Evolutionary conservation across 495 filamentous ascomycete species (phyloP).

Genomic region (Talaromyces ruber): DNA sequence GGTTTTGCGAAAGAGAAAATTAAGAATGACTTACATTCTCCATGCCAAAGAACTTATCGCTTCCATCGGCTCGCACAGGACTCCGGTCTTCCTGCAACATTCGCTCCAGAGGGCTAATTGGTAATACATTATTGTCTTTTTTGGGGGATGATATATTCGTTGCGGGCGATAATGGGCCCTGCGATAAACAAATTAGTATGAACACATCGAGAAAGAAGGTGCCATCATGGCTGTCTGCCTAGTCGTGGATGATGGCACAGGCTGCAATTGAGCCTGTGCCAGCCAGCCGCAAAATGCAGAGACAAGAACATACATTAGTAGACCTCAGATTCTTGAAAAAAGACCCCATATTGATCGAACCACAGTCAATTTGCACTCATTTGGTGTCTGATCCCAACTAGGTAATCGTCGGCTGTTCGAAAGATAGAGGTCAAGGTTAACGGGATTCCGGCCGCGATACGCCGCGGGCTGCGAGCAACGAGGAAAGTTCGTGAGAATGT

Average conservation of each 20-base stretch:
- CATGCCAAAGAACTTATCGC: constrained; percentile 97
- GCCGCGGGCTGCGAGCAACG: background rate
- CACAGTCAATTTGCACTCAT: background rate
- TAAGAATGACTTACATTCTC: constrained; percentile 71
- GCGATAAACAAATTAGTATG: constrained; percentile 11
- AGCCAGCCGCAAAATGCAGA: constrained; percentile 4
- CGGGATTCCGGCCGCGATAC: background rate
- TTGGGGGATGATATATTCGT: constrained; percentile 42
- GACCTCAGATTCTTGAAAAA: constrained; percentile 32
- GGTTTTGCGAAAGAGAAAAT: constrained; percentile 2
- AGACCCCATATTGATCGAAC: constrained; percentile 27
- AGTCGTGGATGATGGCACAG: background rate
- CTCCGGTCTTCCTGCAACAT: constrained; percentile 72
- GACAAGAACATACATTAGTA: constrained; percentile 28
- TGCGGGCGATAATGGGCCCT: constrained; percentile 37
- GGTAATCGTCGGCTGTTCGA: background rate
- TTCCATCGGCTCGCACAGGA: constrained; percentile 74
- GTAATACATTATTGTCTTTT: constrained; percentile 61
- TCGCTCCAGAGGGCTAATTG: constrained; percentile 75
- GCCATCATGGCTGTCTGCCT: background rate
- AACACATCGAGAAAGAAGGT: constrained; percentile 4
- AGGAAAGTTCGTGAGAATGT: background rate
- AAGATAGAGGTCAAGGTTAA: background rate
- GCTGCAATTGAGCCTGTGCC: constrained; percentile 10
- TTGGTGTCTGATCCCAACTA: background rate